A percentile compares a stretch with the other conserved stretches of the same genome.
phyloP scores from a whole-genome alignment of 306 rosid species.

The Elaeagnus macrophylla region DNA sequence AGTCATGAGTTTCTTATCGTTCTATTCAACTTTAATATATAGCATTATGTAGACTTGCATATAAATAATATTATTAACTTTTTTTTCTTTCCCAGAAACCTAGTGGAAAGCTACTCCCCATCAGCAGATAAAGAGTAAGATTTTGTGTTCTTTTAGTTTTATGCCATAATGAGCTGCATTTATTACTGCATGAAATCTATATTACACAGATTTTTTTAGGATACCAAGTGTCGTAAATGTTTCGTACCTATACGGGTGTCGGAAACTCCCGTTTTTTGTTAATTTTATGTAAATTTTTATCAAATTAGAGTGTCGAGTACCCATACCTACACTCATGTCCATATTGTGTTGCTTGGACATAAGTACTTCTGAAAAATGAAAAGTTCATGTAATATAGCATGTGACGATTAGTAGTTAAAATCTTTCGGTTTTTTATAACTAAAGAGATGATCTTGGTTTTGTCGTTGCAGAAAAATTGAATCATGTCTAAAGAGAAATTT shows the following conservation, averaged over 20 bases:
- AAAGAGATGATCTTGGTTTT: conserved; percentile 10
- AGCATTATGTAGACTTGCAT: conserved; percentile 1
- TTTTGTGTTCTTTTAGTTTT: conserved; percentile 2
- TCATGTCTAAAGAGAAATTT: conserved; percentile 62
- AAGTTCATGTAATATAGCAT: no score
- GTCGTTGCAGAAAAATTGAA: conserved; percentile 36
- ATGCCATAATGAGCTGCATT: conserved; percentile 3
- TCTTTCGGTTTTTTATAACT: background rate
- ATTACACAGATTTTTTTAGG: no score
- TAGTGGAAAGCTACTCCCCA: conserved; percentile 72
- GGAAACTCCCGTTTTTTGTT: no score
- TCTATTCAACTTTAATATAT: background rate
- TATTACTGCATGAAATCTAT: conserved; percentile 12
- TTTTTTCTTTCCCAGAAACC: conserved; percentile 52
- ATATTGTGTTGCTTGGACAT: no score
- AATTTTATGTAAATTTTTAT: no score
- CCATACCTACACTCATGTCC: no score
- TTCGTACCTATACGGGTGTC: background rate
- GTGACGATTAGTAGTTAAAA: no score
- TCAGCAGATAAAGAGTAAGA: conserved; percentile 51
- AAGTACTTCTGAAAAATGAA: no score
- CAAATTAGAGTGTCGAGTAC: no score
- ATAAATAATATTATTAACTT: conserved; percentile 6
- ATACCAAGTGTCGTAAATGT: conserved; percentile 4
- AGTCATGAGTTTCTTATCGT: conserved; percentile 12